Conservation (phyloP, 2,329 filamentous ascomycete species). For the Colletotrichum gloeosporioides region DNA sequence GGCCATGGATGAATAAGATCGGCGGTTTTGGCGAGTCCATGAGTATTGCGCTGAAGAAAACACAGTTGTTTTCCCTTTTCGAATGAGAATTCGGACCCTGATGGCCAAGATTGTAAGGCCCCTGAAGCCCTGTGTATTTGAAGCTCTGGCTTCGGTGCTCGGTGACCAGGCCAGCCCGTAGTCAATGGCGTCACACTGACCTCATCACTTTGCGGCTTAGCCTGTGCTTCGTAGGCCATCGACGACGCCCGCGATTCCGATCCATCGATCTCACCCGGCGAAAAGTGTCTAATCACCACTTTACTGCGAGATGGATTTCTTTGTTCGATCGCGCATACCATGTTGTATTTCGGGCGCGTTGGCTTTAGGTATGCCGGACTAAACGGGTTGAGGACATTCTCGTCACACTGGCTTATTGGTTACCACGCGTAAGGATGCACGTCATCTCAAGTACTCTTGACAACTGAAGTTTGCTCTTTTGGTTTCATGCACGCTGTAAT, state of each 20-base stretch:
- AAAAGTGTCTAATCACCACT: not conserved
- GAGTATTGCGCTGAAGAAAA: not conserved
- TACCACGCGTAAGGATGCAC: not conserved
- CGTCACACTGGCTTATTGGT: not conserved
- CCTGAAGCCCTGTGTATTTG: not conserved
- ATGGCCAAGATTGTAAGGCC: not conserved
- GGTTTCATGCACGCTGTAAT: not conserved
- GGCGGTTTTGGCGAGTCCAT: constrained; percentile 13
- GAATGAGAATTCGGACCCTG: not conserved
- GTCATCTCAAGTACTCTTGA: not conserved
- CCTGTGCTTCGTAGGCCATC: not conserved
- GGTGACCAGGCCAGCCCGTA: not conserved
- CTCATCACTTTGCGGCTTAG: constrained; percentile 3
- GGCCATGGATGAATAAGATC: constrained; percentile 26
- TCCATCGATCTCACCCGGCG: not conserved
- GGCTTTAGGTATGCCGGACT: not conserved
- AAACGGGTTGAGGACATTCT: not conserved
- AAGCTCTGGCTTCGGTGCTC: not conserved
- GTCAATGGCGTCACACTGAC: constrained; percentile 9
- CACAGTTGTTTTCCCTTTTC: not conserved
- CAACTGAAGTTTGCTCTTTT: not conserved
- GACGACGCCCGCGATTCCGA: not conserved
- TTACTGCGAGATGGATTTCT: not conserved
- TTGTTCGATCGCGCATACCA: not conserved
- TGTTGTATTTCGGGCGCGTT: not conserved